Conservation (phyloP, 768 basidiomycete genomes). For the Lactifluus hygrophoroides region DNA sequence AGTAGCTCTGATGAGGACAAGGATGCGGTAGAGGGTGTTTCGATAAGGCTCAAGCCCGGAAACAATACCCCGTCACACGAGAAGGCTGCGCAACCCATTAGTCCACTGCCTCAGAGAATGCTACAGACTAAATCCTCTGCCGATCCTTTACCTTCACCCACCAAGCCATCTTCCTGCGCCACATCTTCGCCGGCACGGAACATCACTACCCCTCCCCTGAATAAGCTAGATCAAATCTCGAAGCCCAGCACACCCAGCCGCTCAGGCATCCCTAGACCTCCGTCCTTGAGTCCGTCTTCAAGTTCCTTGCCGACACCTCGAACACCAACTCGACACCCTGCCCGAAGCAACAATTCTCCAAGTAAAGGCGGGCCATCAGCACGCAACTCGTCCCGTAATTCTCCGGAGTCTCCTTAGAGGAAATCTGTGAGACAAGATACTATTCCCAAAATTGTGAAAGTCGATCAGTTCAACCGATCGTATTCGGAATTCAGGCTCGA, state of each 20-base stretch:
- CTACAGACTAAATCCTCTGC: constrained; percentile 39
- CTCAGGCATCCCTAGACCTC: constrained; percentile 43
- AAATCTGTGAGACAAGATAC: not conserved
- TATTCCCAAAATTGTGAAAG: constrained; percentile 5
- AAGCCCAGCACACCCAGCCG: constrained; percentile 35
- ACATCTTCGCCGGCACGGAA: constrained; percentile 20
- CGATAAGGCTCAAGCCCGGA: constrained; percentile 23
- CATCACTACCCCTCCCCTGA: constrained; percentile 27
- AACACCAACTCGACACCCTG: constrained; percentile 18
- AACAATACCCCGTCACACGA: constrained; percentile 29
- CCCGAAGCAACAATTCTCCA: not conserved
- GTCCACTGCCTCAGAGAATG: constrained; percentile 59
- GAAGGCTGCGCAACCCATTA: constrained; percentile 54
- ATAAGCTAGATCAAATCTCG: constrained; percentile 47
- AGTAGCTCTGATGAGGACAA: constrained; percentile 61
- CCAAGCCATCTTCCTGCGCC: constrained; percentile 23
- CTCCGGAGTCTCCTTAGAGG: constrained; percentile 12
- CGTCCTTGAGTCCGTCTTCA: constrained; percentile 58
- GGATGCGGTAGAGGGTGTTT: constrained; percentile 32
- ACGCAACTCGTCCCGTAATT: not conserved
- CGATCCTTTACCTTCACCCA: constrained; percentile 42
- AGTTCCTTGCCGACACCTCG: constrained; percentile 40
- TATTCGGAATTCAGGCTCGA: constrained; percentile 18
- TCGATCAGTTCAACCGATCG: constrained; percentile 40
- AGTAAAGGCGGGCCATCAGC: constrained; percentile 7